Evolutionary conservation across 2,329 filamentous ascomycete genomes (phyloP).

Genomic region (Fusarium phyllophilum): DNA sequence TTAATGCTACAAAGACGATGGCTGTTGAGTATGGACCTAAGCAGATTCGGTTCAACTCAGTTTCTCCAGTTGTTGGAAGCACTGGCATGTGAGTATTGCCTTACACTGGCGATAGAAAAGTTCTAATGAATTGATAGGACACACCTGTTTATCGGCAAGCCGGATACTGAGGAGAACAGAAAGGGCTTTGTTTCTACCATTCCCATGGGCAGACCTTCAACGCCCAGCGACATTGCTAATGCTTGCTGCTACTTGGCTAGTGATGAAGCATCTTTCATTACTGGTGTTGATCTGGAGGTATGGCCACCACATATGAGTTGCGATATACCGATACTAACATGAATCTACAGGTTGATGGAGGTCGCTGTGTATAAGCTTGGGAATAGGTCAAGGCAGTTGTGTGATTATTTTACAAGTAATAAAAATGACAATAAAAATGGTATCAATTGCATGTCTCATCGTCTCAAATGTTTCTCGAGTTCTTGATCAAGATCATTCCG

Average conservation of each 20-base stretch:
- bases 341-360: constrained; percentile 2
- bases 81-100: constrained; percentile 13
- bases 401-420: too few species aligned
- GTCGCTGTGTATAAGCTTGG: not conserved
- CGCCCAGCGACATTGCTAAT: constrained; percentile 70
- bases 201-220: constrained; percentile 60
- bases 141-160: constrained; percentile 65
- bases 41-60: constrained; percentile 77
- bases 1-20: constrained; percentile 67
- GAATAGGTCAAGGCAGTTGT: too few species aligned
- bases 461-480: accelerated
- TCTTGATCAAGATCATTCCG: accelerated
- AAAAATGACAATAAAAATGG: too few species aligned
- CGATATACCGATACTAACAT: not conserved
- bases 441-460: accelerated
- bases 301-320: accelerated
- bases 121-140: not conserved
- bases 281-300: constrained; percentile 72
- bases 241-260: constrained; percentile 76
- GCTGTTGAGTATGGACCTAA: constrained; percentile 79
- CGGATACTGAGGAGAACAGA: constrained; percentile 70
- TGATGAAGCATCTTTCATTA: constrained; percentile 78
- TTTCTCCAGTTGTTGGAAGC: constrained; percentile 73
- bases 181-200: constrained; percentile 63
- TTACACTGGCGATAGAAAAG: accelerated